Conservation (phyloP, 2,329 filamentous ascomycete genomes). For the Canariomyces notabilis region DNA sequence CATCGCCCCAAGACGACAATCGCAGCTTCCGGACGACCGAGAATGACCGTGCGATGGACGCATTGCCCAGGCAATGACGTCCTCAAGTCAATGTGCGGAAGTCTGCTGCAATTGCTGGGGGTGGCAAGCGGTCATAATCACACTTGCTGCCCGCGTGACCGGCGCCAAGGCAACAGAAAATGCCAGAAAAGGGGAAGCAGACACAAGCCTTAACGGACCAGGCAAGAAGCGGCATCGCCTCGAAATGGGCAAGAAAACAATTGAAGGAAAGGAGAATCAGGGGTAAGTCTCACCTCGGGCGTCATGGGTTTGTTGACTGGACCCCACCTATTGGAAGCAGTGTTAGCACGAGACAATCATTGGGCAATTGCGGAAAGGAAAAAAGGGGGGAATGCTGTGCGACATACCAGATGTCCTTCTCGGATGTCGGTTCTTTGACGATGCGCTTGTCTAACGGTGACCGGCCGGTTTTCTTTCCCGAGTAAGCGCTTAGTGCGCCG, state of each 20-base stretch:
- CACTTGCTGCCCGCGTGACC: slow-evolving; percentile 19
- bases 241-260: neutral
- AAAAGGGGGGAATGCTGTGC: neutral
- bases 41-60: slow-evolving; percentile 1
- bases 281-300: slow-evolving; percentile 68
- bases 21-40: slow-evolving; percentile 10
- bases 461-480: slow-evolving; percentile 94
- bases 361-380: slow-evolving; percentile 1
- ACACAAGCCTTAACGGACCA: too few relatives aligned
- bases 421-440: slow-evolving; percentile 83
- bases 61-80: slow-evolving; percentile 22
- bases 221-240: too few relatives aligned
- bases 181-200: neutral
- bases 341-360: slow-evolving; percentile 12
- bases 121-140: slow-evolving; percentile 4
- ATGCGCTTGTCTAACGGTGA: slow-evolving; percentile 97
- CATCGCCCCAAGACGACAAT: slow-evolving; percentile 9
- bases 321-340: slow-evolving; percentile 60
- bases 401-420: slow-evolving; percentile 79
- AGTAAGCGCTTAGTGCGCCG: slow-evolving; percentile 94
- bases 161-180: slow-evolving; percentile 2
- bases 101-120: neutral
- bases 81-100: slow-evolving; percentile 8
- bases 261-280: slow-evolving; percentile 10
- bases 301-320: slow-evolving; percentile 99